These are phyloP conservation scores for Alternaria sp. DNA, from an alignment of 2,329 filamentous ascomycete genomes.

Conservation along the genomic window DNA sequence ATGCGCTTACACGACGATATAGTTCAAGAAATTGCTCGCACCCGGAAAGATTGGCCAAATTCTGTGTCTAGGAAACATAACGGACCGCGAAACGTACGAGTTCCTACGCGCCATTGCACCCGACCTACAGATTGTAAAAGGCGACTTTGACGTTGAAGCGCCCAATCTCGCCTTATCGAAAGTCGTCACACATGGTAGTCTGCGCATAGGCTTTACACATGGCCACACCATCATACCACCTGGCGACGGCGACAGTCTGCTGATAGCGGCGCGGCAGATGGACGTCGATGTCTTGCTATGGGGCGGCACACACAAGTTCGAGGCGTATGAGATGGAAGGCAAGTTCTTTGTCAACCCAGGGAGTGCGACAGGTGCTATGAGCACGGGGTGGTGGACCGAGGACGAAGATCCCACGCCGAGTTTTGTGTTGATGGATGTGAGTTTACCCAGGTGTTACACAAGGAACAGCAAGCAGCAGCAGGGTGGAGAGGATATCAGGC, in stretches of 20 bases:
- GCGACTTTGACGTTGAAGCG: conserved; percentile 73
- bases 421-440: conserved; percentile 97
- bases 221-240: conserved; percentile 75
- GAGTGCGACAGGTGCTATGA: conserved; percentile 71
- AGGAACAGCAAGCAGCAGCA: neutral
- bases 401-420: conserved; percentile 77
- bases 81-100: conserved; percentile 62
- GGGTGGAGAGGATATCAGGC: conserved; percentile 8
- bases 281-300: conserved; percentile 73
- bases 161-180: conserved; percentile 69
- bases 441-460: conserved; percentile 49
- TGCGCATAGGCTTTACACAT: conserved; percentile 74
- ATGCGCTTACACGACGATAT: conserved; percentile 8
- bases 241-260: conserved; percentile 68
- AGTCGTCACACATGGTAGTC: conserved; percentile 71
- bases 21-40: conserved; percentile 64
- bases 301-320: conserved; percentile 73
- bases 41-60: conserved; percentile 65
- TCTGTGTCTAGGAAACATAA: conserved; percentile 65
- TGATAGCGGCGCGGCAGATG: conserved; percentile 74
- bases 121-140: conserved; percentile 73
- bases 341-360: conserved; percentile 76
- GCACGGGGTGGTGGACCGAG: conserved; percentile 64
- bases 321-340: conserved; percentile 74
- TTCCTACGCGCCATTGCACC: conserved; percentile 63